A percentile compares a stretch with the other conserved stretches of the same genome.
Evolutionary conservation across 805 yeast species (phyloP).

Genomic region (Henningerozyma blattae): DNA sequence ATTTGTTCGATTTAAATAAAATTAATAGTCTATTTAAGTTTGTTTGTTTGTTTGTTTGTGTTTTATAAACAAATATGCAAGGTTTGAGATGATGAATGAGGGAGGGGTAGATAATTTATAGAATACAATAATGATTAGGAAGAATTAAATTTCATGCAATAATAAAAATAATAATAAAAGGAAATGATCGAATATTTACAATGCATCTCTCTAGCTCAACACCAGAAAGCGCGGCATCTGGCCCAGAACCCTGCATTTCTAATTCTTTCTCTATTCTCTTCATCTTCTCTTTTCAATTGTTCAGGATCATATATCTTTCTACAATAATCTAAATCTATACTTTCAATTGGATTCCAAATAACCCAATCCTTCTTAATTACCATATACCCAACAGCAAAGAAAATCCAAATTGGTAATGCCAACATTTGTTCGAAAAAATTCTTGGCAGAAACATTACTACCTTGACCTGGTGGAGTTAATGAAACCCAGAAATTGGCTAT

Average conservation of each 20-base stretch:
- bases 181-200: background rate
- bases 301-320: constrained; percentile 30
- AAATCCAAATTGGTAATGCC: constrained; percentile 33
- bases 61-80: no score
- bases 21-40: no score
- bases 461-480: constrained; percentile 38
- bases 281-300: constrained; percentile 29
- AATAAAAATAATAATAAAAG: background rate
- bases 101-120: no score
- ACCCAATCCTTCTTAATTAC: constrained; percentile 28
- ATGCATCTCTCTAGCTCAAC: constrained; percentile 14
- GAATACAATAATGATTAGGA: no score
- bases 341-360: constrained; percentile 23
- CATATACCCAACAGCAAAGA: constrained; percentile 40
- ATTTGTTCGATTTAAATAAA: no score
- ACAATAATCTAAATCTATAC: constrained; percentile 33
- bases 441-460: constrained; percentile 25
- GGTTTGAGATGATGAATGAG: no score
- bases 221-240: constrained; percentile 29
- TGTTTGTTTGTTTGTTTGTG: no score
- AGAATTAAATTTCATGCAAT: no score
- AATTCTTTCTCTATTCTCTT: constrained; percentile 22
- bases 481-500: constrained; percentile 57
- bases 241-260: constrained; percentile 18
- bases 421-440: constrained; percentile 43